Base-by-base conservation (phyloP, 805 yeast genomes). In the Kodamaea leandrae region DNA sequence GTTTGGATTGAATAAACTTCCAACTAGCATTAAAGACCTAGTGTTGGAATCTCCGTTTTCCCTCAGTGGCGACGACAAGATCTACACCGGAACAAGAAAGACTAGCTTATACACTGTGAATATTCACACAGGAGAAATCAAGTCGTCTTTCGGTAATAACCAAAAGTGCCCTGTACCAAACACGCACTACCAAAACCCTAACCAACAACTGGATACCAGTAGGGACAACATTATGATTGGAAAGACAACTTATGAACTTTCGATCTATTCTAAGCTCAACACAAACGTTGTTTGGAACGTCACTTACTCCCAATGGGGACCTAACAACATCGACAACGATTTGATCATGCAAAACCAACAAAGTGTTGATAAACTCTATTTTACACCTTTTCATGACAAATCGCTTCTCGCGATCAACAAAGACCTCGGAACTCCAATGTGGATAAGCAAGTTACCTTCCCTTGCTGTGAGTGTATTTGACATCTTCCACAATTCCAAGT, bases 281-380 rank as follows among this genome's bases (percentile, higher is more conserved):
- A 65, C 82, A 0, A 58, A 57, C 41, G 50, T 64, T 2, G 76
- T 82, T 2, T 90, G 96, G 93, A 86, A 88, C 53, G 86, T 93
- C 13, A 81, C 90, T 0, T 89, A 84, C 55, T 74, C 95, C 1
- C 74, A 83, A 26, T 93, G 97, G 96, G 95, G 93, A 7, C 95
- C 96, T 33, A 91, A 91, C 59, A 81, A 86, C 49, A 67, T 89
- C 39, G 96, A 91, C 59, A 66, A 64, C 32, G 83, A 78, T 49
- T 59, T 78, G 30, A 69, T 68, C 2, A 52, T 54, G 26, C 80
- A 79, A 48, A 64, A 65, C 36, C 68, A 71, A 16, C 64, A 65
- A 39, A 80, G 95, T 3, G 58, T 72, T 13, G 98, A 90, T 60
- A 80, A 82, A 25, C 64, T 88, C 2, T 85, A 84, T 49, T 79